phyloP scores from a whole-genome alignment of 2,329 filamentous ascomycete species.

The Fusarium sulawesiense region DNA sequence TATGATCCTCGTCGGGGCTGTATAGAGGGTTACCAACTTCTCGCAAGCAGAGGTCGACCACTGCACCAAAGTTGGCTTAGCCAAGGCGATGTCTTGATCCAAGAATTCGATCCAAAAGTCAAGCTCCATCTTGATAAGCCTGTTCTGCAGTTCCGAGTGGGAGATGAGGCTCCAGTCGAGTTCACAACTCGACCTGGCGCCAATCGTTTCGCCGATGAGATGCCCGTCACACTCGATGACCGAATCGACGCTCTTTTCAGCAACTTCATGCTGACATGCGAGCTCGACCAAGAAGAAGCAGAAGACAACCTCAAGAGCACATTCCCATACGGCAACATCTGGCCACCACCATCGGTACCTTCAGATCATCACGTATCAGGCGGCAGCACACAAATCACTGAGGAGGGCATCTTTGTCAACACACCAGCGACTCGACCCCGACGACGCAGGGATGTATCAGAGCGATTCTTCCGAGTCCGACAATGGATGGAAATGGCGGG shows the following conservation, averaged over 20 bases:
- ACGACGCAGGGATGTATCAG: conserved; percentile 69
- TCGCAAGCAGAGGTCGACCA: conserved; percentile 70
- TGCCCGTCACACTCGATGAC: conserved; percentile 63
- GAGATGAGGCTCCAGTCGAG: conserved; percentile 3
- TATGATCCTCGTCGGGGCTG: conserved; percentile 79
- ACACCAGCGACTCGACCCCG: conserved; percentile 56
- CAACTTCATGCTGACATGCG: conserved; percentile 74
- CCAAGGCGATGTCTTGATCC: conserved; percentile 74
- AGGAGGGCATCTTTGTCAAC: conserved; percentile 38
- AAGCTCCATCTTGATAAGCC: conserved; percentile 80
- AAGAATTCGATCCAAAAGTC: conserved; percentile 77
- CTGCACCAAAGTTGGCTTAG: conserved; percentile 72
- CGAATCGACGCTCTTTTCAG: conserved; percentile 66
- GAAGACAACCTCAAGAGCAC: conserved; percentile 44
- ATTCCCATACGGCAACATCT: conserved; percentile 68
- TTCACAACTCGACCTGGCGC: conserved; percentile 37
- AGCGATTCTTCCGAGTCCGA: conserved; percentile 77
- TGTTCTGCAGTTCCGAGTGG: conserved; percentile 66
- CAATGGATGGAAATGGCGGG: conserved; percentile 78
- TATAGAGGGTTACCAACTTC: conserved; percentile 83
- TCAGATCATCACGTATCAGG: conserved; percentile 63
- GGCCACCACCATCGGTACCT: conserved; percentile 81
- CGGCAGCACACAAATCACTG: conserved; percentile 44
- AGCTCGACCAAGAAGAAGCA: conserved; percentile 55
- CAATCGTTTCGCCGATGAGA: conserved; percentile 61